Conservation (phyloP, 2,329 filamentous ascomycete species). For the Fusarium humuli region DNA sequence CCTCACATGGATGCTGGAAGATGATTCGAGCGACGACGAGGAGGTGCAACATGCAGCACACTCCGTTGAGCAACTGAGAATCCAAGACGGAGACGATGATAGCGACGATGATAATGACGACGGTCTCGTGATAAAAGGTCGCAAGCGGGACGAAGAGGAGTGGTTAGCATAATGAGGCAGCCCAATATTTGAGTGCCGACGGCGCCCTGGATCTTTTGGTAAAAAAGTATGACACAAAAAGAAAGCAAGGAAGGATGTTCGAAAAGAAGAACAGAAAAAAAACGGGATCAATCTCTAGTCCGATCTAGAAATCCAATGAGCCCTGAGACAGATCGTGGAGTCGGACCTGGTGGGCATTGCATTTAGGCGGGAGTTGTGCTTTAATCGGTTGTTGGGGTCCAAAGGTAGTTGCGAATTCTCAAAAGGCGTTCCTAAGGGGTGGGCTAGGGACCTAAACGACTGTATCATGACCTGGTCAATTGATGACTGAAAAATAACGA, state of each 20-base stretch:
- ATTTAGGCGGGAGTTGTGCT: slow-evolving; percentile 48
- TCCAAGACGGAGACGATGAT: slow-evolving; percentile 57
- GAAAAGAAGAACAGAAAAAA: slow-evolving; percentile 36
- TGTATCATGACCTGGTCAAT: slow-evolving; percentile 35
- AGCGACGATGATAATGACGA: slow-evolving; percentile 68
- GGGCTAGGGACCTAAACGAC: slow-evolving; percentile 41
- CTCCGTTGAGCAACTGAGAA: slow-evolving; percentile 55
- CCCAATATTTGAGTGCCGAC: neutral
- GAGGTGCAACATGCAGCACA: slow-evolving; percentile 51
- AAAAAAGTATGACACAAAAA: slow-evolving; percentile 28
- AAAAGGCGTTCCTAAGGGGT: slow-evolving; percentile 43
- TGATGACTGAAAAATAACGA: slow-evolving; percentile 39
- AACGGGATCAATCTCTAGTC: slow-evolving; percentile 10
- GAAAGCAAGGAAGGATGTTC: slow-evolving; percentile 22
- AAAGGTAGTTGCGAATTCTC: slow-evolving; percentile 18
- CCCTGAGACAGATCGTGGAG: slow-evolving; percentile 26
- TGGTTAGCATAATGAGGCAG: slow-evolving; percentile 63
- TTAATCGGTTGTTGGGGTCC: slow-evolving; percentile 14
- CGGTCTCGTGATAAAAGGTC: slow-evolving; percentile 67
- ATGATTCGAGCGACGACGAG: slow-evolving; percentile 58
- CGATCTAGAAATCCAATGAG: slow-evolving; percentile 17
- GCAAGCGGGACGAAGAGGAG: slow-evolving; percentile 68
- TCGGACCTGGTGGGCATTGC: slow-evolving; percentile 41
- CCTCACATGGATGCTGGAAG: slow-evolving; percentile 86
- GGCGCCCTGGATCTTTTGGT: slow-evolving; percentile 9